Percentiles rank a stretch among this genome's conserved stretches.
phyloP scores from a whole-genome alignment of 2,329 filamentous ascomycete genomes.

The Pezicula carpinea region DNA sequence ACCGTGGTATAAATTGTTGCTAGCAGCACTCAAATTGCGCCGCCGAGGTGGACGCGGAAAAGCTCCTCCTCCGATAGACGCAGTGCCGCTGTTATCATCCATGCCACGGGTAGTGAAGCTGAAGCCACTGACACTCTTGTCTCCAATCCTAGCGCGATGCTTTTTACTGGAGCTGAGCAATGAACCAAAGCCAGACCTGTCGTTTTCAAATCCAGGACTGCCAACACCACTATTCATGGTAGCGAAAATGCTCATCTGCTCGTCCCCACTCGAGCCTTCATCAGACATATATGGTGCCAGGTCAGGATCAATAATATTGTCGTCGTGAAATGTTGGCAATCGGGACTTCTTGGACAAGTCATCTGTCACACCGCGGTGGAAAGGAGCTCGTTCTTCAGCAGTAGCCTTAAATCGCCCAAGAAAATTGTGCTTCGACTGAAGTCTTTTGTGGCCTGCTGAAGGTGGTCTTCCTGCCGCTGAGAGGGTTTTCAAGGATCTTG shows the following conservation, averaged over 20 bases:
- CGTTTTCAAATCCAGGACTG: conserved; percentile 65
- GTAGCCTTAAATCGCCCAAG: conserved; percentile 69
- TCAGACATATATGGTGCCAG: conserved; percentile 94
- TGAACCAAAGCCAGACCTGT: conserved; percentile 66
- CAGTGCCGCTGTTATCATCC: conserved; percentile 57
- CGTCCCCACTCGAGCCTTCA: conserved; percentile 85
- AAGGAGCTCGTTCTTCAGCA: conserved; percentile 79
- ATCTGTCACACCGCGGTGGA: conserved; percentile 70
- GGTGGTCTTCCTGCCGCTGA: conserved; percentile 62
- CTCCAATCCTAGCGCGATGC: conserved; percentile 64
- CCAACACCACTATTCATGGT: conserved; percentile 62
- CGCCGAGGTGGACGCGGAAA: conserved; percentile 61
- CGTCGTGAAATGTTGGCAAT: conserved; percentile 91
- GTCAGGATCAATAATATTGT: conserved; percentile 98
- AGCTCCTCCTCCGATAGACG: conserved; percentile 45
- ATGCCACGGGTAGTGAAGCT: conserved; percentile 61
- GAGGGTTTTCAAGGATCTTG: conserved; percentile 77
- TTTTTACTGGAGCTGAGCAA: conserved; percentile 71
- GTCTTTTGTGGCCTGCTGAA: conserved; percentile 75
- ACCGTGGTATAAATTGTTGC: conserved; percentile 61
- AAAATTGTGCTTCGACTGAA: conserved; percentile 83
- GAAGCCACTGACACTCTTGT: conserved; percentile 69
- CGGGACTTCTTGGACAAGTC: conserved; percentile 60
- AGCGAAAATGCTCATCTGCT: conserved; percentile 83
- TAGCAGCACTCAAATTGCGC: conserved; percentile 80